These are phyloP conservation scores for Russula abietina DNA, from an alignment of 768 basidiomycete genomes.

Conservation along the genomic window DNA sequence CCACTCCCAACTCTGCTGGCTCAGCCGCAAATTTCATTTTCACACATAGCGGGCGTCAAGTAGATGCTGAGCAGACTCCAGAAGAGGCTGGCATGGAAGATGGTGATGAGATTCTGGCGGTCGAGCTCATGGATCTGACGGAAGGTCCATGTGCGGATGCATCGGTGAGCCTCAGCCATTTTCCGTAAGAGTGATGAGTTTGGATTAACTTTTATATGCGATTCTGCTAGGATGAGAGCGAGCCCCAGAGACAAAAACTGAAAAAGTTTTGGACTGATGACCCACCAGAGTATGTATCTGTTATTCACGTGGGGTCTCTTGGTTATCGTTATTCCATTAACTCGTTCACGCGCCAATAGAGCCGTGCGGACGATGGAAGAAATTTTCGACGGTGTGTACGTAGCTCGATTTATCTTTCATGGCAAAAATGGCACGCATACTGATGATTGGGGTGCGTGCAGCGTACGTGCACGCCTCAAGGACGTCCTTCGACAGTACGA, in stretches of 20 bases:
- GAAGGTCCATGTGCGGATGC: constrained; percentile 56
- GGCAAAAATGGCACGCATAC: neutral
- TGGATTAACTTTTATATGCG: neutral
- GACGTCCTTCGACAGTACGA: constrained; percentile 85
- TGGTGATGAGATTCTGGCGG: constrained; percentile 81
- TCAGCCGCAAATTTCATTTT: constrained; percentile 75
- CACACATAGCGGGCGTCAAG: constrained; percentile 69
- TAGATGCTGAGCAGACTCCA: constrained; percentile 79
- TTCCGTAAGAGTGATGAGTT: neutral
- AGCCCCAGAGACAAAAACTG: constrained; percentile 48
- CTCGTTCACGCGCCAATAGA: constrained; percentile 34
- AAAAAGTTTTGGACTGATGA: constrained; percentile 79
- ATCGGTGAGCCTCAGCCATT: constrained; percentile 38
- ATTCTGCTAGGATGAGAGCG: constrained; percentile 49
- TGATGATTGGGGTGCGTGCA: constrained; percentile 29
- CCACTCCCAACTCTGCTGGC: constrained; percentile 33
- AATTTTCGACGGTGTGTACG: constrained; percentile 82
- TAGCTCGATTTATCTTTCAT: constrained; percentile 24
- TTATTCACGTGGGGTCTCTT: neutral
- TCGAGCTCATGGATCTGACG: constrained; percentile 88
- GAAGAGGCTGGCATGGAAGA: constrained; percentile 87
- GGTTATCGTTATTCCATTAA: neutral
- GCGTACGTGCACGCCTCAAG: constrained; percentile 80
- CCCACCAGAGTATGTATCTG: constrained; percentile 56
- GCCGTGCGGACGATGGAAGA: constrained; percentile 71